Evolutionary conservation across 495 filamentous ascomycete species (phyloP).

Genomic region (Physcia stellaris): DNA sequence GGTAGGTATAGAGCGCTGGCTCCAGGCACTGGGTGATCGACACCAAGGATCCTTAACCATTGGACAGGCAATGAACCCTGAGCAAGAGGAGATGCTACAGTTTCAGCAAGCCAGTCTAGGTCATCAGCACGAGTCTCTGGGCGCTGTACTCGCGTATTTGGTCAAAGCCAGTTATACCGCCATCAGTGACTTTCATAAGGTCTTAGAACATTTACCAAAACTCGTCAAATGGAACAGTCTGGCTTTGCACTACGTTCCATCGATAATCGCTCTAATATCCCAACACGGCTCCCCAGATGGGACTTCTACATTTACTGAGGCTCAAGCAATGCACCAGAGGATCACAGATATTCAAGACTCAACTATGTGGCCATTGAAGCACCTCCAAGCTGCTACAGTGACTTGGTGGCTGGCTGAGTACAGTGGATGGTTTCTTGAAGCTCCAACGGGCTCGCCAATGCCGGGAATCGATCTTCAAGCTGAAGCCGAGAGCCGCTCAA

Average conservation of each 20-base stretch:
- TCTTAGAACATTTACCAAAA: conserved; percentile 50
- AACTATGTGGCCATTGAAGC: conserved; percentile 51
- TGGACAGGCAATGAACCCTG: conserved; percentile 39
- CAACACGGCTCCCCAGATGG: conserved; percentile 63
- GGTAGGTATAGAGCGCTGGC: conserved; percentile 55
- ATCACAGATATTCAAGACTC: conserved; percentile 50
- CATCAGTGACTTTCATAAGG: conserved; percentile 54
- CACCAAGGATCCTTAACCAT: conserved; percentile 56
- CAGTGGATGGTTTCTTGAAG: conserved; percentile 74
- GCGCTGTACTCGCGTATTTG: conserved; percentile 57
- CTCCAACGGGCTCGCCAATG: conserved; percentile 36
- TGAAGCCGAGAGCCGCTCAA: conserved; percentile 54
- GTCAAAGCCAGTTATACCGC: conserved; percentile 58
- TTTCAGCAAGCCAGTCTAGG: conserved; percentile 58
- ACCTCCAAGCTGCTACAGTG: conserved; percentile 60
- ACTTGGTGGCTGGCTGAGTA: conserved; percentile 86
- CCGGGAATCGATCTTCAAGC: conserved; percentile 43
- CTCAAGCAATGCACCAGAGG: conserved; percentile 51
- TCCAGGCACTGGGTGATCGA: conserved; percentile 58
- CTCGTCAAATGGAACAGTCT: conserved; percentile 58
- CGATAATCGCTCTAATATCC: conserved; percentile 56
- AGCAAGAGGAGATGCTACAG: conserved; percentile 55
- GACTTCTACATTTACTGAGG: conserved; percentile 42
- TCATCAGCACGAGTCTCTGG: conserved; percentile 81
- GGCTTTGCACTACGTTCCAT: conserved; percentile 67